Evolutionary conservation across 495 filamentous ascomycete genomes (phyloP), one percentile per base, ranked within the genome.

Genomic region (Aspergillus steynii): DNA sequence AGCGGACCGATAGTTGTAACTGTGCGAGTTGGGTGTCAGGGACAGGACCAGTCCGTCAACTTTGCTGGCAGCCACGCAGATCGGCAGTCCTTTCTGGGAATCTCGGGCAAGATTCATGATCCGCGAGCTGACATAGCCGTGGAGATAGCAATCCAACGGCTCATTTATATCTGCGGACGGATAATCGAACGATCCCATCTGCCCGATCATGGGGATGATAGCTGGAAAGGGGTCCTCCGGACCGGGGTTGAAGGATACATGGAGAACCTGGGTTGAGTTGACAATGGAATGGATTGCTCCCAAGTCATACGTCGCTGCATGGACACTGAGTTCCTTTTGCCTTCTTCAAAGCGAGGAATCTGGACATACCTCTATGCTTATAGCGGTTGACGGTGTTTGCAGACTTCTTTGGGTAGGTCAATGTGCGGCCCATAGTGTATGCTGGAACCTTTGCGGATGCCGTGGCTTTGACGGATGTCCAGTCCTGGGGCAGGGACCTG

Each of bases 1-100:
- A 6, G 90, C 92, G 48, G 88, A 91, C 67, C 92, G 91, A 77
- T 95, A 97, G 78, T 96, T 96, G 79, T 90, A 93, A 70, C 83
- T 90, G 78, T 96, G 91, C 26, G 81, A 79, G 74, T 89, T 88
- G 29, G 93, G 91, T 0, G 91, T 89, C 71, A 94, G 82, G 7
- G 89, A 82, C 15, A 96, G 81, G 37, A 94, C 85, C 10, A 93
- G 73, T 26, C 91, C 91, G 75, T 93, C 90, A 14, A 93, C 73
- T 60, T 81, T 82, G 59, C 80, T 94, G 8, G 84, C 88, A 64
- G 80, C 88, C 37, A 87, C 83, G 75, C 77, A 92, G 66, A 85
- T 81, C 2, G 84, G 85, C 29, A 90, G 61, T 4, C 86, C 84
- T n/a, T 79, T 74, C n/a, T 74, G 68, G 46, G 68, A 69, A n/a